Evolutionary conservation across 495 filamentous ascomycete species (phyloP).

Genomic region (Mytilinidion resinicola): DNA sequence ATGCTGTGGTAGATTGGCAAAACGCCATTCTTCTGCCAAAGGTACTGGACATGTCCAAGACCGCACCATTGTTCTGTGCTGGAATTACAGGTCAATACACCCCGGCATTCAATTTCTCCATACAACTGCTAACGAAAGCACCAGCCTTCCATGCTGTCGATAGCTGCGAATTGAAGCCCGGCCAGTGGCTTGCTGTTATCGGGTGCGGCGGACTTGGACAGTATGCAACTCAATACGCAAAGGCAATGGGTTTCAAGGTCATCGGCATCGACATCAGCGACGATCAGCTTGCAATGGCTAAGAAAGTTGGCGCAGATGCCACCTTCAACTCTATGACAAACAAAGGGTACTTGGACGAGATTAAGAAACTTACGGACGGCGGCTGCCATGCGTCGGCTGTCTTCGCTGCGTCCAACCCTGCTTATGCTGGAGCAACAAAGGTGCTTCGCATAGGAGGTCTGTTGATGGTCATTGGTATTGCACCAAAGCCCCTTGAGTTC

Average conservation of each 20-base stretch:
- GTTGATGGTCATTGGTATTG: conserved; percentile 41
- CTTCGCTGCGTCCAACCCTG: conserved; percentile 36
- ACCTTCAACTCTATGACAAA: conserved; percentile 16
- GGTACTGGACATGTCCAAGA: conserved; percentile 30
- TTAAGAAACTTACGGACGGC: conserved; percentile 33
- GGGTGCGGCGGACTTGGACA: conserved; percentile 25
- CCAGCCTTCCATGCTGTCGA: conserved; percentile 36
- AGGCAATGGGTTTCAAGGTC: conserved; percentile 32
- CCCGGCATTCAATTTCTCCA: no score
- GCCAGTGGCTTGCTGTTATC: conserved; percentile 34
- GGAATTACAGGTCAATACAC: conserved; percentile 30
- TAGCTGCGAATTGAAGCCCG: conserved; percentile 34
- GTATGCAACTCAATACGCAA: conserved; percentile 30
- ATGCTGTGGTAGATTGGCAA: conserved; percentile 36
- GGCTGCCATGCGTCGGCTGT: conserved; percentile 36
- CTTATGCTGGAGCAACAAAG: conserved; percentile 25
- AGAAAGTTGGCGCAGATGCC: conserved; percentile 31
- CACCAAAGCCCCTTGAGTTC: conserved; percentile 32
- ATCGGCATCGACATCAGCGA: conserved; percentile 32
- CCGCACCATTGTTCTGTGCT: conserved; percentile 37
- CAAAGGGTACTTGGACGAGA: conserved; percentile 29
- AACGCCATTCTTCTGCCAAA: conserved; percentile 35
- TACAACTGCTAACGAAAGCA: no score
- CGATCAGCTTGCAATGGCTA: conserved; percentile 28
- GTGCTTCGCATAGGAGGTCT: conserved; percentile 31